Percentiles rank a stretch among this genome's conserved stretches.
These are phyloP conservation scores for Saccharomycopsis fibuligera DNA, from an alignment of 805 yeast species.

Conservation along the genomic window DNA sequence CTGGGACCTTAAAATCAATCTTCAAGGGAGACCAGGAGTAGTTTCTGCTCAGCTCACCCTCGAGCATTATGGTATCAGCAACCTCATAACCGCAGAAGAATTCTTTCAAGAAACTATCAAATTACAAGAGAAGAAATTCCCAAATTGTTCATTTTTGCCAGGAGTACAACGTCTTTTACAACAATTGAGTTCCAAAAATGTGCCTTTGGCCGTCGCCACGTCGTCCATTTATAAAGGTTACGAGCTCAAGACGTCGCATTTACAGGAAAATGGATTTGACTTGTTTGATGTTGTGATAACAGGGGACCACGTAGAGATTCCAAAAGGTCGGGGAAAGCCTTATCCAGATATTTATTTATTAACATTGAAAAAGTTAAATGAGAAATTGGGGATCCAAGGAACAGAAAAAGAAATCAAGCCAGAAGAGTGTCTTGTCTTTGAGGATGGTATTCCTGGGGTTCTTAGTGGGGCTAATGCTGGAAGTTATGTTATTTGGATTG, in stretches of 20 bases:
- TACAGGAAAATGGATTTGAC: conserved; percentile 49
- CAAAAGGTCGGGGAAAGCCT: conserved; percentile 88
- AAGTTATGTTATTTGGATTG: conserved; percentile 89
- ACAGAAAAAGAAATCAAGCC: conserved; percentile 44
- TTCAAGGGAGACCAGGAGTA: conserved; percentile 90
- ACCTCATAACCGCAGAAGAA: conserved; percentile 52
- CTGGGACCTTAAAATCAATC: conserved; percentile 82
- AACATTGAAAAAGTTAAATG: conserved; percentile 69
- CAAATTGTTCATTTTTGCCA: conserved; percentile 59
- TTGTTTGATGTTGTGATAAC: conserved; percentile 64
- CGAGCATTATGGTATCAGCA: conserved; percentile 60
- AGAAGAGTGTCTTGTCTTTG: conserved; percentile 83
- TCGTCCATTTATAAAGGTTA: conserved; percentile 63
- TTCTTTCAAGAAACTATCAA: conserved; percentile 44
- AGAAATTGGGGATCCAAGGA: conserved; percentile 30
- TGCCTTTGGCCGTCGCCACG: conserved; percentile 90
- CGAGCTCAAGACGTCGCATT: conserved; percentile 65
- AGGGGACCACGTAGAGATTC: conserved; percentile 83
- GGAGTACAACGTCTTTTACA: conserved; percentile 73
- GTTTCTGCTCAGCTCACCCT: conserved; percentile 62
- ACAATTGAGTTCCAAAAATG: conserved; percentile 39
- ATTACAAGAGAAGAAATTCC: conserved; percentile 55
- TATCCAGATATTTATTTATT: conserved; percentile 86
- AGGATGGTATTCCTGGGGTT: conserved; percentile 94
- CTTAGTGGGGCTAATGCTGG: conserved; percentile 78